phyloP scores from a whole-genome alignment of 371 early-diverging fungal species.

The Haplosporangium sp. region DNA sequence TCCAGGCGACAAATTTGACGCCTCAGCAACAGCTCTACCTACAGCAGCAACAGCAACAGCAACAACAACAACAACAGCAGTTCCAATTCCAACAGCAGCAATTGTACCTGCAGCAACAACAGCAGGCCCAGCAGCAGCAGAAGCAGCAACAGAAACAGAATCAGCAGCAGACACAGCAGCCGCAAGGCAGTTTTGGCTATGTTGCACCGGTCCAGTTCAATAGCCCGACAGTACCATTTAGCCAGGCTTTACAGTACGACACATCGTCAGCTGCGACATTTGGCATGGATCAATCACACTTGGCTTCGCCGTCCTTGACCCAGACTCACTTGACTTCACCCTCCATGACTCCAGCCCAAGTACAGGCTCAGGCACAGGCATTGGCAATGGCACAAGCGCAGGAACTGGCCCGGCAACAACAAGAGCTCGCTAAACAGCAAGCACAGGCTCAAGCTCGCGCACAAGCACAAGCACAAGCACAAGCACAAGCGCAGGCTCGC shows the following conservation, averaged over 20 bases:
- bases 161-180: slow-evolving; percentile 31
- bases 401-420: slow-evolving; percentile 24
- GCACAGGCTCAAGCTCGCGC: slow-evolving; percentile 17
- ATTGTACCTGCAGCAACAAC: slow-evolving; percentile 31
- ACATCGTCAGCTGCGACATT: slow-evolving; percentile 19
- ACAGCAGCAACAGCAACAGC: slow-evolving; percentile 37
- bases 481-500: slow-evolving; percentile 23
- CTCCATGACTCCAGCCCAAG: slow-evolving; percentile 23
- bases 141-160: slow-evolving; percentile 34
- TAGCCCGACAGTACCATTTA: slow-evolving; percentile 34
- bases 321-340: slow-evolving; percentile 39
- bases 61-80: slow-evolving; percentile 29
- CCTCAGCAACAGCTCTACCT: slow-evolving; percentile 51
- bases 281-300: slow-evolving; percentile 27
- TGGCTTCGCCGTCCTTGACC: slow-evolving; percentile 18
- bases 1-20: slow-evolving; percentile 35
- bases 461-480: slow-evolving; percentile 22
- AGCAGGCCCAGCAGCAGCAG: slow-evolving; percentile 26
- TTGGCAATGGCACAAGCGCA: slow-evolving; percentile 29
- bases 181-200: slow-evolving; percentile 24
- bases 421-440: slow-evolving; percentile 21
- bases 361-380: slow-evolving; percentile 18
- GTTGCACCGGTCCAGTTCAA: slow-evolving; percentile 33
- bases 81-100: slow-evolving; percentile 27
- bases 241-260: slow-evolving; percentile 35